phyloP scores from a whole-genome alignment of 169 alveolate genomes.

The Theileria parva region DNA sequence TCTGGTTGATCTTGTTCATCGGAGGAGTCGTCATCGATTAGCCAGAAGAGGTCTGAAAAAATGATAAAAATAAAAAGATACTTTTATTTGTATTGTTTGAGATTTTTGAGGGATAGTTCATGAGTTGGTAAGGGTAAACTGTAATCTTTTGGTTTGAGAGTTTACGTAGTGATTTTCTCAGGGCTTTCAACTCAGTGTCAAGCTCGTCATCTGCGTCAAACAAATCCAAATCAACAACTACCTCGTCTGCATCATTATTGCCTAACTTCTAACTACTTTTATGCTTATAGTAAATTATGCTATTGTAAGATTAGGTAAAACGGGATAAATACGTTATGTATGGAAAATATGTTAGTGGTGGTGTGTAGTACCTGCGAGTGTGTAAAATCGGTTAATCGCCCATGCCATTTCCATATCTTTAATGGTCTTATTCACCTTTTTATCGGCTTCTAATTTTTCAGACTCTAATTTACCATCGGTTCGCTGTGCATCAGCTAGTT shows the following conservation, averaged over 20 bases:
- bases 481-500: neutral
- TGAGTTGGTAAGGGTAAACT: constrained; percentile 29
- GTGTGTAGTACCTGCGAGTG: neutral
- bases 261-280: neutral
- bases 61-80: neutral
- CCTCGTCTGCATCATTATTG: constrained; percentile 3
- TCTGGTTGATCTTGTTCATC: constrained; percentile 6
- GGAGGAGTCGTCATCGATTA: neutral
- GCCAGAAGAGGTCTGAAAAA: constrained; percentile 6
- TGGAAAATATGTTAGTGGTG: neutral
- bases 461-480: neutral
- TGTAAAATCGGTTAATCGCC: constrained; percentile 20
- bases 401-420: constrained; percentile 25
- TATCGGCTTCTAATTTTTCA: neutral
- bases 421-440: neutral
- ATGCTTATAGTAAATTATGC: constrained; percentile 16
- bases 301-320: too few relatives aligned
- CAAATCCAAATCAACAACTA: constrained; percentile 8
- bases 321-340: neutral
- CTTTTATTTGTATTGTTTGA: neutral
- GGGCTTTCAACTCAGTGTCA: neutral
- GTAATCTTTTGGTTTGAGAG: neutral
- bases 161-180: neutral
- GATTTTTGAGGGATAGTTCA: constrained; percentile 8
- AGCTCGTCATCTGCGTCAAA: constrained; percentile 12